Evolutionary conservation across 2,329 filamentous ascomycete species (phyloP).

Genomic region (Venturia oleaginea): DNA sequence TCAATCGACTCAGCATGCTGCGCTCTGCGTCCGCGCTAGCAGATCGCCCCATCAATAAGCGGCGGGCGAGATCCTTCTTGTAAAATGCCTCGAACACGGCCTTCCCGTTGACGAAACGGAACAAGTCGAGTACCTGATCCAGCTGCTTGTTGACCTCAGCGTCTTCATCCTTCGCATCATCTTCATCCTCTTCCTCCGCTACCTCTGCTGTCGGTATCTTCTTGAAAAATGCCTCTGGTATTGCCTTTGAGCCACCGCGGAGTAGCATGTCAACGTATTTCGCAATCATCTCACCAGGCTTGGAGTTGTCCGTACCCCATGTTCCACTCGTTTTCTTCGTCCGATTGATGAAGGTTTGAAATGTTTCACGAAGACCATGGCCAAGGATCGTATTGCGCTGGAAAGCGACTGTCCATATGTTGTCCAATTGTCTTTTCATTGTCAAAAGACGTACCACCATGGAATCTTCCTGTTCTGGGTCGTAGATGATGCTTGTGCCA

Average conservation of each 20-base stretch:
- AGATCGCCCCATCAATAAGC: slow-evolving; percentile 83
- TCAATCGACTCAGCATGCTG: slow-evolving; percentile 86
- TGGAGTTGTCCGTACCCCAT: slow-evolving; percentile 77
- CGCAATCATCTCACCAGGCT: slow-evolving; percentile 97
- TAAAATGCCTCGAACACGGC: slow-evolving; percentile 98
- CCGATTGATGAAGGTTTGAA: slow-evolving; percentile 88
- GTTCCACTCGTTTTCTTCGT: slow-evolving; percentile 59
- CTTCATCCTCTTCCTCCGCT: slow-evolving; percentile 47
- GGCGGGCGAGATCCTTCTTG: slow-evolving; percentile 88
- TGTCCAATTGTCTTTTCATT: slow-evolving; percentile 70
- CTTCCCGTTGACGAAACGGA: slow-evolving; percentile 94
- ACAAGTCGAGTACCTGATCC: slow-evolving; percentile 86
- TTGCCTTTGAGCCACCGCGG: slow-evolving; percentile 75
- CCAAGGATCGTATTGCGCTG: slow-evolving; percentile 65
- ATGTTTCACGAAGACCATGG: slow-evolving; percentile 73
- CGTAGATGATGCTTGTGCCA: slow-evolving; percentile 69
- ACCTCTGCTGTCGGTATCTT: slow-evolving; percentile 39
- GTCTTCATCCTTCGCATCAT: slow-evolving; percentile 73
- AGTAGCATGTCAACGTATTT: slow-evolving; percentile 91
- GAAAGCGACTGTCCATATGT: slow-evolving; percentile 70
- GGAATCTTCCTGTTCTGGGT: slow-evolving; percentile 66
- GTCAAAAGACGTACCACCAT: slow-evolving; percentile 81
- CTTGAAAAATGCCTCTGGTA: slow-evolving; percentile 57
- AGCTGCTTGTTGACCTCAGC: slow-evolving; percentile 85
- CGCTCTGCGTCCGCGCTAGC: slow-evolving; percentile 92